Evolutionary conservation across 1,139 yeast species (phyloP).

Genomic region (Lodderomyces metapsilosis): DNA sequence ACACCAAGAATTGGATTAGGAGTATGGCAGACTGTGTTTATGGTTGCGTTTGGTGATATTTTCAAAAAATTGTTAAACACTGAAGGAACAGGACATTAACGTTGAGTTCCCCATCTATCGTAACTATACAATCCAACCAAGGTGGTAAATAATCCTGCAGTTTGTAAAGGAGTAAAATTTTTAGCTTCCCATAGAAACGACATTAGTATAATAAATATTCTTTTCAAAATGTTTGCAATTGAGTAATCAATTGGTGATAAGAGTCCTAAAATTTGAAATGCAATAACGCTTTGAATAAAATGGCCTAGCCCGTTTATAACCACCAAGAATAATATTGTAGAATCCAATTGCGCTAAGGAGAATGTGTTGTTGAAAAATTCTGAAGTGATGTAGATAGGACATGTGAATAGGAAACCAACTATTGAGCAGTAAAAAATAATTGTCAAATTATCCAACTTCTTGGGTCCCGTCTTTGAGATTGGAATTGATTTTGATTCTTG

Average conservation of each 20-base stretch:
- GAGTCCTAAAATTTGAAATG: slow-evolving; percentile 84
- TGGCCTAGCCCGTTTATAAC: slow-evolving; percentile 73
- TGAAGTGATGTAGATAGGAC: slow-evolving; percentile 70
- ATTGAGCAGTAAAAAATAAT: slow-evolving; percentile 81
- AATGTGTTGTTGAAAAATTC: slow-evolving; percentile 43
- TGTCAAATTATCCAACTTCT: slow-evolving; percentile 75
- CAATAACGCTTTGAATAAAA: slow-evolving; percentile 80
- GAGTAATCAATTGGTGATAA: slow-evolving; percentile 88
- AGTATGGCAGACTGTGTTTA: slow-evolving; percentile 97
- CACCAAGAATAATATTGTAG: slow-evolving; percentile 34
- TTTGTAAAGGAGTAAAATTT: slow-evolving; percentile 50
- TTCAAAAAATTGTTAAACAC: slow-evolving; percentile 45
- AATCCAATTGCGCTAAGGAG: slow-evolving; percentile 35
- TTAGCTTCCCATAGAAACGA: slow-evolving; percentile 70
- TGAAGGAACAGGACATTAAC: slow-evolving; percentile 38
- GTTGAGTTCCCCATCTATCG: slow-evolving; percentile 65
- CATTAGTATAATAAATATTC: slow-evolving; percentile 79
- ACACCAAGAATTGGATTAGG: slow-evolving; percentile 96
- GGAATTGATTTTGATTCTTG: slow-evolving; percentile 7
- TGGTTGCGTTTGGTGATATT: slow-evolving; percentile 99
- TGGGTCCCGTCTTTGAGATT: slow-evolving; percentile 12
- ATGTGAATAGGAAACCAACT: slow-evolving; percentile 73
- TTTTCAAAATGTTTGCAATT: slow-evolving; percentile 82
- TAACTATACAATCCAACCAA: slow-evolving; percentile 61
- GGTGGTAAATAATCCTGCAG: slow-evolving; percentile 69